phyloP scores from a whole-genome alignment of 2,329 filamentous ascomycete species.

The Colletotrichum tamarilloi region DNA sequence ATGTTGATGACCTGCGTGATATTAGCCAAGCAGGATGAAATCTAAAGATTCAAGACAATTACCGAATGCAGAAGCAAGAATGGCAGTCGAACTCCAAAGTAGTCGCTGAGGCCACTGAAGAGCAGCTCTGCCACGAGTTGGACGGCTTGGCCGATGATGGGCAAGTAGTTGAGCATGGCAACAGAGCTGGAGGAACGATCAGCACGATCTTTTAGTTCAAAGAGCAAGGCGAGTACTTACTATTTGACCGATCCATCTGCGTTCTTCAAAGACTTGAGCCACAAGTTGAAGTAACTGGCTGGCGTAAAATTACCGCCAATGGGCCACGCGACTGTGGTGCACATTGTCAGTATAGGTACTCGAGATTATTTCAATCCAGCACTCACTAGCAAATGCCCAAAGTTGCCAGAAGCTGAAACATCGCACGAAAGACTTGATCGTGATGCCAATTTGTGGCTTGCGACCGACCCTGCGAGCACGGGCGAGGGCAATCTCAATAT shows the following conservation, averaged over 20 bases:
- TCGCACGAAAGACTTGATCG: conserved; percentile 17
- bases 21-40: background rate
- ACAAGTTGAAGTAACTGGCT: conserved; percentile 22
- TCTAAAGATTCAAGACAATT: background rate
- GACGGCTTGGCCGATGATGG: conserved; percentile 16
- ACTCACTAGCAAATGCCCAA: conserved; percentile 20
- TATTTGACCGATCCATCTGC: conserved; percentile 23
- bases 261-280: conserved; percentile 23
- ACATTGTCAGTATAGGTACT: background rate
- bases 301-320: conserved; percentile 26
- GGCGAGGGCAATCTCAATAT: conserved; percentile 21
- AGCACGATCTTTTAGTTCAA: background rate
- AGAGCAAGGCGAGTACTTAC: background rate
- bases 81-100: conserved; percentile 19
- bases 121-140: conserved; percentile 20
- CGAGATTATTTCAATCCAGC: no score
- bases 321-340: conserved; percentile 8
- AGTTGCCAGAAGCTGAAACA: conserved; percentile 28
- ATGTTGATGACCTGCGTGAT: conserved; percentile 6
- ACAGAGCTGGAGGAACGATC: background rate
- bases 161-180: conserved; percentile 26
- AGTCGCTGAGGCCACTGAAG: conserved; percentile 22
- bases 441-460: conserved; percentile 28
- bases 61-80: conserved; percentile 22
- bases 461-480: conserved; percentile 11